Percentiles rank a stretch among this genome's conserved stretches.
phyloP scores from a whole-genome alignment of 352 stramenopile genomes.

The Globisporangium barbulae region DNA sequence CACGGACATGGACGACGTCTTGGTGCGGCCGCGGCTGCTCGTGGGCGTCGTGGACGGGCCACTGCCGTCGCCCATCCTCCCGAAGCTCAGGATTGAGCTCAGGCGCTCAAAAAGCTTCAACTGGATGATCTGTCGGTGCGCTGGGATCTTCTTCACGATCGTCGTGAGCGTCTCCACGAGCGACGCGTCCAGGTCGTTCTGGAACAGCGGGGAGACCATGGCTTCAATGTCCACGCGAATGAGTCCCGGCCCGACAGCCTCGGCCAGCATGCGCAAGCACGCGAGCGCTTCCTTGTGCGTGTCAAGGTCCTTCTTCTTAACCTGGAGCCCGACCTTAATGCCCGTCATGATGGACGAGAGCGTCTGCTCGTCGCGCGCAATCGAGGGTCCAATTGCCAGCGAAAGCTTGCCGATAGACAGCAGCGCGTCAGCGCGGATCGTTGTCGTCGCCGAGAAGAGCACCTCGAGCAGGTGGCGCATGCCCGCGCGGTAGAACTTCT shows the following conservation, averaged over 20 bases:
- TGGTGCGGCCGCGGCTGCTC: slow-evolving; percentile 67
- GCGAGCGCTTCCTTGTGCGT: slow-evolving; percentile 82
- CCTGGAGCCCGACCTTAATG: slow-evolving; percentile 82
- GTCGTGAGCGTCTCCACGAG: slow-evolving; percentile 82
- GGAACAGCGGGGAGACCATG: slow-evolving; percentile 77
- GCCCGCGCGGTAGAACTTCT: slow-evolving; percentile 78
- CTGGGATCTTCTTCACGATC: slow-evolving; percentile 82
- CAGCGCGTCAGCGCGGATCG: slow-evolving; percentile 71
- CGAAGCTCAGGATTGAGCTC: slow-evolving; percentile 59
- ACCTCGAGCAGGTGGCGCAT: slow-evolving; percentile 86
- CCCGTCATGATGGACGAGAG: slow-evolving; percentile 83
- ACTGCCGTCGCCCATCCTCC: slow-evolving; percentile 39
- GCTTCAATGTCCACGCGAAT: slow-evolving; percentile 80
- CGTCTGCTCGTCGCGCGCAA: slow-evolving; percentile 76
- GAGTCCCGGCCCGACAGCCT: slow-evolving; percentile 66
- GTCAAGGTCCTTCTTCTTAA: slow-evolving; percentile 81
- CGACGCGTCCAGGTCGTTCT: slow-evolving; percentile 78
- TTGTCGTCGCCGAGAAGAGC: slow-evolving; percentile 73
- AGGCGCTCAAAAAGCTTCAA: slow-evolving; percentile 84
- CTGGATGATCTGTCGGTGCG: slow-evolving; percentile 74
- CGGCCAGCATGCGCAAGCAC: slow-evolving; percentile 79
- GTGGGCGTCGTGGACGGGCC: slow-evolving; percentile 50
- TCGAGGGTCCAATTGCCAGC: slow-evolving; percentile 67
- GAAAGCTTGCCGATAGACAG: slow-evolving; percentile 85
- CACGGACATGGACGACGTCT: slow-evolving; percentile 66